Conservation (phyloP, 371 early-diverging fungal genomes). For the Umbelopsis sp. region DNA sequence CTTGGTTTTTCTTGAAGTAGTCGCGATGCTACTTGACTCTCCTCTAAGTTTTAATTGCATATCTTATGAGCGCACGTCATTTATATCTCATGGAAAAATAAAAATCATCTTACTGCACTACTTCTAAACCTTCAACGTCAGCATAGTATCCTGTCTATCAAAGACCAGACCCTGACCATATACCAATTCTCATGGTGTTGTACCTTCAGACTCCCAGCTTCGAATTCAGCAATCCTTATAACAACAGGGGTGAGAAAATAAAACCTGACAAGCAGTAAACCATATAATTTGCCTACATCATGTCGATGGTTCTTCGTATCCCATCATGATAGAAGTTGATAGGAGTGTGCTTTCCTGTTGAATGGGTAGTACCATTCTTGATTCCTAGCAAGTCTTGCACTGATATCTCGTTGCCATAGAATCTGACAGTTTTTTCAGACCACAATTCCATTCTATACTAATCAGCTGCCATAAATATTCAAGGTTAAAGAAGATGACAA, state of each 20-base stretch:
- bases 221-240: neutral
- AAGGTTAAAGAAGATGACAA: neutral
- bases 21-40: slow-evolving; percentile 20
- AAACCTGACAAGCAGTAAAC: neutral
- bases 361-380: neutral
- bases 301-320: neutral
- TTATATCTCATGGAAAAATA: neutral
- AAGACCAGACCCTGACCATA: slow-evolving; percentile 20
- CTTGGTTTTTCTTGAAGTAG: slow-evolving; percentile 19
- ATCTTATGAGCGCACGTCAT: neutral
- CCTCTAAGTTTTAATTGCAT: neutral
- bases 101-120: slow-evolving; percentile 17
- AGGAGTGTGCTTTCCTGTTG: neutral
- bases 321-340: neutral
- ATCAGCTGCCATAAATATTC: neutral
- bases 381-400: neutral
- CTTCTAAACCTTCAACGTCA: slow-evolving; percentile 23
- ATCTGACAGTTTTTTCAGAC: no score
- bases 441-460: neutral
- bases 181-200: slow-evolving; percentile 1
- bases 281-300: neutral
- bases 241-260: neutral
- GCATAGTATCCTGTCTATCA: slow-evolving; percentile 22
- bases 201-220: slow-evolving; percentile 15
- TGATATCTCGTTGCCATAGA: no score